A percentile compares a stretch with the other conserved stretches of the same genome.
phyloP scores from a whole-genome alignment of 176 grass and related monocot species.

The Cenchrus purpureus region DNA sequence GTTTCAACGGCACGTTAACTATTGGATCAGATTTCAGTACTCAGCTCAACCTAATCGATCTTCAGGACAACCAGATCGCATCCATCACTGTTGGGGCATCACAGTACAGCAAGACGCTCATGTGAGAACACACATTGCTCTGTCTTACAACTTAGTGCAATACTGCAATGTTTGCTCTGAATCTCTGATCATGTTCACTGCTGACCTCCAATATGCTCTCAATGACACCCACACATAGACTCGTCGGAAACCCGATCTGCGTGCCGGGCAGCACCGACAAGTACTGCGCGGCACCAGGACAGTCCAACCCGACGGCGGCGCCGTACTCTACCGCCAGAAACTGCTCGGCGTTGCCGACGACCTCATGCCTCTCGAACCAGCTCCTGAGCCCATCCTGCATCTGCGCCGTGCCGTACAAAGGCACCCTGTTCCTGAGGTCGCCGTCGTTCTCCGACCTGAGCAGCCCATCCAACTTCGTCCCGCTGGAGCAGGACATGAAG shows the following conservation, averaged over 20 bases:
- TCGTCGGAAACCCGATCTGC: conserved; percentile 74
- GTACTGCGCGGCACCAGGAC: conserved; percentile 51
- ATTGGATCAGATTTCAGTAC: conserved; percentile 53
- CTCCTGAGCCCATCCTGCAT: conserved; percentile 65
- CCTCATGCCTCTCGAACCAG: conserved; percentile 42
- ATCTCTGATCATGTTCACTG: background rate
- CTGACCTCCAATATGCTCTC: background rate
- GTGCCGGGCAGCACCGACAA: background rate
- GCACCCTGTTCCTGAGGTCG: conserved; percentile 71
- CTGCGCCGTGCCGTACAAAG: conserved; percentile 74
- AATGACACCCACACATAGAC: conserved; percentile 44
- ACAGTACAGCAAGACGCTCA: conserved; percentile 52
- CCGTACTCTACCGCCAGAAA: conserved; percentile 55
- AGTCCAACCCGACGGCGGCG: conserved; percentile 18
- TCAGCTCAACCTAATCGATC: conserved; percentile 70
- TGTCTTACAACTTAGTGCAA: background rate
- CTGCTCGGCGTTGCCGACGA: conserved; percentile 39
- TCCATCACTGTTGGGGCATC: conserved; percentile 28
- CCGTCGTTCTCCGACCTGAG: conserved; percentile 77
- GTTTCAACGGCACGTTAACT: conserved; percentile 70
- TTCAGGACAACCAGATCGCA: conserved; percentile 60
- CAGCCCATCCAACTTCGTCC: conserved; percentile 50
- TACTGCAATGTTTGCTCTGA: too few species aligned
- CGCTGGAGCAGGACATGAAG: conserved; percentile 46
- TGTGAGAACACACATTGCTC: conserved; percentile 47